phyloP scores from a whole-genome alignment of 139 green algal genomes.

The Yamagishiella unicocca region DNA sequence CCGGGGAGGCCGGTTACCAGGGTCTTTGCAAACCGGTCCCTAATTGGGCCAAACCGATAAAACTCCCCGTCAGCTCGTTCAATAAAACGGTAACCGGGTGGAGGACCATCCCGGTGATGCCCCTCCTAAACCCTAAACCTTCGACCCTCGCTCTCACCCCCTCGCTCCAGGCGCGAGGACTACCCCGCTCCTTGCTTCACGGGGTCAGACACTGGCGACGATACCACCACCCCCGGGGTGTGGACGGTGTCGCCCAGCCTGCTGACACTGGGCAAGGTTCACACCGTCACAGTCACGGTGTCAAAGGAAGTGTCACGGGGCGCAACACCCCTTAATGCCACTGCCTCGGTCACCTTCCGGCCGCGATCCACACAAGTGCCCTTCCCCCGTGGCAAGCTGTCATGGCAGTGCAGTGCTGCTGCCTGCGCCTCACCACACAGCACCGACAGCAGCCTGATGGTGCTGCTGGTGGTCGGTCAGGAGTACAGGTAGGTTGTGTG shows the following conservation, averaged over 20 bases:
- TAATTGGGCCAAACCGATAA: too few species aligned
- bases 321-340: not conserved
- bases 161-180: slow-evolving; percentile 4
- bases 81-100: too few species aligned
- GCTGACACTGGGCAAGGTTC: not conserved
- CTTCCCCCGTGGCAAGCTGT: slow-evolving; percentile 19
- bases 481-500: not conserved
- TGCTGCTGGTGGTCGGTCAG: not conserved
- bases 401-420: not conserved
- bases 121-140: too few species aligned
- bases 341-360: not conserved
- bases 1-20: too few species aligned
- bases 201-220: not conserved
- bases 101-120: too few species aligned
- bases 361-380: not conserved
- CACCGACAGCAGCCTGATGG: not conserved
- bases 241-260: not conserved
- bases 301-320: not conserved
- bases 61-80: too few species aligned
- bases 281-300: slow-evolving; percentile 29
- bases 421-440: slow-evolving; percentile 9
- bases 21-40: too few species aligned
- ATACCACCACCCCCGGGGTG: not conserved
- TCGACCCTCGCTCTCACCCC: not conserved
- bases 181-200: slow-evolving; percentile 39